Percentiles rank a stretch among this genome's conserved stretches.
These are phyloP conservation scores for Scutellaria galericulata DNA, from an alignment of 257 asterid genomes.

Conservation along the genomic window DNA sequence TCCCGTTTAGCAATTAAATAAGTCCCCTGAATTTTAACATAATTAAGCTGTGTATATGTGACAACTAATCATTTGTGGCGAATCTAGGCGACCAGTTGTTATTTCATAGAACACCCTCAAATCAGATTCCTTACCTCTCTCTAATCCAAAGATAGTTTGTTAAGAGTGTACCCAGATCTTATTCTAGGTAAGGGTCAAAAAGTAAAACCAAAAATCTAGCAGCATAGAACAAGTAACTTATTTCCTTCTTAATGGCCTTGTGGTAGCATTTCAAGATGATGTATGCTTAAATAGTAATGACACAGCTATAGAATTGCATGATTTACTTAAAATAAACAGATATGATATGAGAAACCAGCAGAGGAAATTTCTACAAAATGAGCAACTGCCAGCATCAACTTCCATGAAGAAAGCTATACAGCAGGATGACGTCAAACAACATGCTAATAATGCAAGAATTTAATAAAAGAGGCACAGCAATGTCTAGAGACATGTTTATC, in stretches of 20 bases:
- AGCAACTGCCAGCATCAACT: constrained; percentile 16
- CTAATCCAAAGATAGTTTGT: background rate
- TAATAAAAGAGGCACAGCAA: background rate
- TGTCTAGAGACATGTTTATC: background rate
- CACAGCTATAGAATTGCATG: background rate
- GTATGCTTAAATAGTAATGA: background rate
- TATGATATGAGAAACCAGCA: background rate
- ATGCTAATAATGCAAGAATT: background rate
- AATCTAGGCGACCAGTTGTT: background rate
- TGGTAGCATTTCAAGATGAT: background rate
- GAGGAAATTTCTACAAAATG: constrained; percentile 9
- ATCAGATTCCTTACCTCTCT: background rate
- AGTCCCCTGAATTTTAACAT: background rate
- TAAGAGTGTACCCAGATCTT: background rate
- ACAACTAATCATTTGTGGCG: background rate
- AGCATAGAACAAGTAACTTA: background rate
- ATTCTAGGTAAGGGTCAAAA: background rate
- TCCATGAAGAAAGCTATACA: constrained; percentile 2
- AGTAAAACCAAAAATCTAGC: background rate
- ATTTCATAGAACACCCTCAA: background rate
- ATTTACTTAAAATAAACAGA: background rate
- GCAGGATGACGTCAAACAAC: background rate
- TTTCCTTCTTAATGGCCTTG: background rate
- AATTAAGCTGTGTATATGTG: background rate
- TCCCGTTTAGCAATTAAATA: constrained; percentile 7